These are phyloP conservation scores for Huntiella abstrusa DNA, from an alignment of 2,329 filamentous ascomycete species.

Conservation along the genomic window DNA sequence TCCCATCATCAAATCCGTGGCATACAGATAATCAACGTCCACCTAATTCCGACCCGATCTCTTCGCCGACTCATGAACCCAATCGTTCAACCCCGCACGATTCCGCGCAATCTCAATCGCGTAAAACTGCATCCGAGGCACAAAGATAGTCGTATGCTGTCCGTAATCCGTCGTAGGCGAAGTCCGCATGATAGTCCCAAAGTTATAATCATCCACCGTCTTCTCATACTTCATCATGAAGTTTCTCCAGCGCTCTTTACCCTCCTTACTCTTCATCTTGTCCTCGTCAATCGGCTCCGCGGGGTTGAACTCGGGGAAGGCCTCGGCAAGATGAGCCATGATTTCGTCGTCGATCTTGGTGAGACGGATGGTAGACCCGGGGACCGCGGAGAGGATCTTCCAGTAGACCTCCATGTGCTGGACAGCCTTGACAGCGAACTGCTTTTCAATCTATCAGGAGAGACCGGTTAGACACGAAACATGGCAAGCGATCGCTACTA, in stretches of 20 bases:
- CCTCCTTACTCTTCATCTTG: slow-evolving; percentile 90
- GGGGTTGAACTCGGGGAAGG: slow-evolving; percentile 87
- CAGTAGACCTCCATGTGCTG: slow-evolving; percentile 97
- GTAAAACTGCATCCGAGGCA: slow-evolving; percentile 40
- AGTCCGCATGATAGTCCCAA: slow-evolving; percentile 77
- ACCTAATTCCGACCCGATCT: not conserved
- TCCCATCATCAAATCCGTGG: too few species aligned
- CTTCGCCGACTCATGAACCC: slow-evolving; percentile 78
- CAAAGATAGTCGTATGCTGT: slow-evolving; percentile 76
- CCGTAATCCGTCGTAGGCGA: slow-evolving; percentile 70
- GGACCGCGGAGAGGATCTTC: slow-evolving; percentile 80
- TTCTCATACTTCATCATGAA: slow-evolving; percentile 93
- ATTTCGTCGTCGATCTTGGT: slow-evolving; percentile 95
- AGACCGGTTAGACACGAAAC: not conserved
- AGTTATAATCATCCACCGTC: slow-evolving; percentile 93
- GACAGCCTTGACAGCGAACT: slow-evolving; percentile 95
- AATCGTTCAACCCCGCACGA: slow-evolving; percentile 78
- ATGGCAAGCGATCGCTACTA: not conserved
- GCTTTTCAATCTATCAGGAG: slow-evolving; percentile 70
- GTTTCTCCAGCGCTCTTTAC: slow-evolving; percentile 86
- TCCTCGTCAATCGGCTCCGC: slow-evolving; percentile 68
- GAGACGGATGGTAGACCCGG: slow-evolving; percentile 71
- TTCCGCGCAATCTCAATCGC: slow-evolving; percentile 42
- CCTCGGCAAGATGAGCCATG: slow-evolving; percentile 65
- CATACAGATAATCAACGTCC: not conserved